Base-by-base conservation (phyloP, 202 grass and related monocot species). In the Saccharum hybrid region DNA sequence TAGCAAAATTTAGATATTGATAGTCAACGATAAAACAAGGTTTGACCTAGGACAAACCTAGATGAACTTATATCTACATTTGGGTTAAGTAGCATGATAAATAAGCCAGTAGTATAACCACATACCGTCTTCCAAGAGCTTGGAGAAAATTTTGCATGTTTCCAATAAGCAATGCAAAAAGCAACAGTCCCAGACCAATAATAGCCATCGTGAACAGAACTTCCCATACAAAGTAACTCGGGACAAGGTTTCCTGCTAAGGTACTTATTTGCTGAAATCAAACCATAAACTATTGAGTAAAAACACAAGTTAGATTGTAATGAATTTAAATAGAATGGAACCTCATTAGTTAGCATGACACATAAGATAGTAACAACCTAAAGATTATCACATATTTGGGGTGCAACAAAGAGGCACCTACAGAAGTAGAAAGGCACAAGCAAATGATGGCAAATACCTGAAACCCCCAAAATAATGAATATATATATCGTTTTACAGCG, bases 141-240 rank as follows among this genome's bases (percentile, higher is more conserved):
- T 98, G 95, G 74, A 98, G 95, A 86, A 98, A 98, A 81, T 98
- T 98, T 84, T 98, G 95, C 95, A 95, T 98, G 71, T 94, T 94
- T 23, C 95, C 95, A 12, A 98, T 95, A 71, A 98, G 95, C 78
- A 98, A 85, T 52, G 95, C 95, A 28, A 94, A 93, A 82, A 93
- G 92, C 19, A 98, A 68, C 49, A 98, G 83, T 5, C 95, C 92
- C 78, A 94, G 76, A 81, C 95, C 95, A 90, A 98, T 71, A 82
- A 98, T 98, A 71, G 90, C 92, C 95, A 98, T 98, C 41, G 95
- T 98, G 78, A 98, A 98, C 45, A 94, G 62, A 66, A 98, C 92
- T 88, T 98, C 95, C 85, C 95, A 94, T 78, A 28, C 77, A 71
- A 98, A 98, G 70, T 94, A 98, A 94, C 92, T 94, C 66, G 92